Evolutionary conservation across 176 grass and related monocot genomes (phyloP).

Genomic region (Paspalum vaginatum): DNA sequence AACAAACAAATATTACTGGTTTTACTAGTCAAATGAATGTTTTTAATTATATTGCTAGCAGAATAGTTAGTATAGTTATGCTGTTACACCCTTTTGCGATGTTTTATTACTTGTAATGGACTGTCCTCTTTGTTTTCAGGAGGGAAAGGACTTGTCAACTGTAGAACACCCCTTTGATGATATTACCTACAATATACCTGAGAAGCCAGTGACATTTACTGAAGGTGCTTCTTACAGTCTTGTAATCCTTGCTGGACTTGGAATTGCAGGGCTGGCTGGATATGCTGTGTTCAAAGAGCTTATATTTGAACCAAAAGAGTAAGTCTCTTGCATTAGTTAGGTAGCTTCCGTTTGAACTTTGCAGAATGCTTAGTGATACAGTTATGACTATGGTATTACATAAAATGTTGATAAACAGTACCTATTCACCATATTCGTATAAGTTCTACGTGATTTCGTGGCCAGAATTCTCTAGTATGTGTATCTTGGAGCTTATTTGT

Average conservation of each 20-base stretch:
- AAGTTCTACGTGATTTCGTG: not conserved
- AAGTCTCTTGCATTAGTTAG: slow-evolving; percentile 36
- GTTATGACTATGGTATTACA: not conserved
- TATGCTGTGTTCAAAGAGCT: slow-evolving; percentile 98
- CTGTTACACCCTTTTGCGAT: slow-evolving; percentile 14
- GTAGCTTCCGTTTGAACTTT: slow-evolving; percentile 37
- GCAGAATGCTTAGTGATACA: slow-evolving; percentile 17
- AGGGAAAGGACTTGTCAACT: slow-evolving; percentile 75
- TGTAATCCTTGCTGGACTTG: slow-evolving; percentile 86
- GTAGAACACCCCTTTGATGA: slow-evolving; percentile 93
- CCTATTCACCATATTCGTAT: not conserved
- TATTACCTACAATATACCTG: slow-evolving; percentile 91
- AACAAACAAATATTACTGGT: slow-evolving; percentile 2
- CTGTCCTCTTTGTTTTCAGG: slow-evolving; percentile 42
- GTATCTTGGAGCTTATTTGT: not conserved
- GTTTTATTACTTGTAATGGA: slow-evolving; percentile 32
- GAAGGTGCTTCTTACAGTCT: slow-evolving; percentile 95
- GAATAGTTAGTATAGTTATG: not conserved
- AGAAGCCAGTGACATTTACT: slow-evolving; percentile 88
- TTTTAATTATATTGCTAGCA: not conserved
- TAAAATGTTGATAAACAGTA: not conserved
- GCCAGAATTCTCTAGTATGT: not conserved
- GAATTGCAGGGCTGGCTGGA: slow-evolving; percentile 82
- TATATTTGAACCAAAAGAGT: slow-evolving; percentile 99
- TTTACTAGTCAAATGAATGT: slow-evolving; percentile 21